Base-by-base conservation (phyloP, 441 rosid species). In the Aleurites moluccanus region DNA sequence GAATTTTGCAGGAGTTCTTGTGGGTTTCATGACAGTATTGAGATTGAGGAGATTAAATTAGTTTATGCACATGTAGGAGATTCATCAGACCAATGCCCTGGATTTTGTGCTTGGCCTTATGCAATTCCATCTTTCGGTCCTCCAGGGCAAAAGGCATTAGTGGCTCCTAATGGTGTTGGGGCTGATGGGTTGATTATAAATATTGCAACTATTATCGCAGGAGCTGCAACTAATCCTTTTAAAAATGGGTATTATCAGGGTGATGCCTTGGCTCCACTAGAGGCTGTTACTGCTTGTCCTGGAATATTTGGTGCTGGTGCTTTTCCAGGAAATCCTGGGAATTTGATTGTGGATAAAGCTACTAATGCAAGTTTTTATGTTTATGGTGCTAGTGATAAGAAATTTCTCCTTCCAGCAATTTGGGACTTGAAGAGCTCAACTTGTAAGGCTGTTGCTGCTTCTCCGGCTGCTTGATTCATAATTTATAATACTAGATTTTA, bases 41-140 rank as follows among this genome's bases (percentile, higher is more conserved):
- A 2, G 27, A 35, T 47, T 6, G 47, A 73, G 0, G 15, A 30
- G 23, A 60, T 7, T 56, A 61, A 68, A 30, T 44, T 79, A 10
- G 82, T 72, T 0, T 83, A 72, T 42, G 83, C 79, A 0, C 82
- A 81, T 42, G 78, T 83, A 0, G 88, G 85, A 11, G 74, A 85
- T 61, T 66, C 52, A 16, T 49, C 86, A 30, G 52, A 66, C 28
- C 82, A 81, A 73, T 85, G 88, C 35, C 79, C 84, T 7, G 83
- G 84, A 57, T 80, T 80, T 27, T 85, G 88, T 73, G 83, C 85
- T 0, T 83, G 85, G 86, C 83, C 86, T 50, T 83, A 75, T 69
- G 79, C 81, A 49, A 13, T 40, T 69, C 83, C 86, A 0, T 68
- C 77, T 52, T 75, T 80, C 42, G 86, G 81, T 27, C 82, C 86